Evolutionary conservation across 2,329 filamentous ascomycete genomes (phyloP), one percentile per base, ranked within the genome.

Genomic region (Phialophora chinensis): DNA sequence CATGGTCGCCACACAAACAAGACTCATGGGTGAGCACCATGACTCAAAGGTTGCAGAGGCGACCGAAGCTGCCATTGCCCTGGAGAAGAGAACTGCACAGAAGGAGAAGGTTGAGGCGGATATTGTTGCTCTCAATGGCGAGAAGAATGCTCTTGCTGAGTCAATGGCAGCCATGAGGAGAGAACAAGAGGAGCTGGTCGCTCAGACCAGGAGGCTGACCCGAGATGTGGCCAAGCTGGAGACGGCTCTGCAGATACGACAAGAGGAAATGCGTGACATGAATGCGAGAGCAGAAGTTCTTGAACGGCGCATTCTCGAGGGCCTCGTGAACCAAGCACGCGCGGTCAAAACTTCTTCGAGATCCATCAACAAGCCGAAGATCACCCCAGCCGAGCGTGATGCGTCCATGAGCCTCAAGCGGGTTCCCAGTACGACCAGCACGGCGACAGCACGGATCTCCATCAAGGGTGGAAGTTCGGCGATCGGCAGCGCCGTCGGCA

Each of bases 281-380:
- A 94, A 98, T 77, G 83, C 86, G 11, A 91, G 94, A 69, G 95
- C 94, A 2, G 93, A 97, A 77, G 87, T 88, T 3, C 84, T 99
- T 27, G 95, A 99, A 80, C 91, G 93, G 60, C 89, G 95, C 29
- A 97, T 99, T 72, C 82, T 99, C 35, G 94, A 98, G 71, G 93
- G 94, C 29, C 92, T 98, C 69, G 96, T 99, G 81, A 93, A 98
- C 73, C 94, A 98, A 77, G 97, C 94, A 23, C 90, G 94, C 55
- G 78, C 76, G 6, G 86, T 98, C 65, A 91, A 95, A 52, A 61
- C 59, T 6, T 74, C 76, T 74, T 38, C 80, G 77, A 74, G 76
- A 75, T 71, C 74, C 73, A 76, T 75, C 10, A 74, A 74, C 63
- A 72, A 63, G 63, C 60, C 67, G 42, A 71, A 66, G 61, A 63